Percentiles rank a stretch among this genome's conserved stretches.
phyloP scores from a whole-genome alignment of 2,329 filamentous ascomycete genomes.

The Ophiostoma piceae region DNA sequence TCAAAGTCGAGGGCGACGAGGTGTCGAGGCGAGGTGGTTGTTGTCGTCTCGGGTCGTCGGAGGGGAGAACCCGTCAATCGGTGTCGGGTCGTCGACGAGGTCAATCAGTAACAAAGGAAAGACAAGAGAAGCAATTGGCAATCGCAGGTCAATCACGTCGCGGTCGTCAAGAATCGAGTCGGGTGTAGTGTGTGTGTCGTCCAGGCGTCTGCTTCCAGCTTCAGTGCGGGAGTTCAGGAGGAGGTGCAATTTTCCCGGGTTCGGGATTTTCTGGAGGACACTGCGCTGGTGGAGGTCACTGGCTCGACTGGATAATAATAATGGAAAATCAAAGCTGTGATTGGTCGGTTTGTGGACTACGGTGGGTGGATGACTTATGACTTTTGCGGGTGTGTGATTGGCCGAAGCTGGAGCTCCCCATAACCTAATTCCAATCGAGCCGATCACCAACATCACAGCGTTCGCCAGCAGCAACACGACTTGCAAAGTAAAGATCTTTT shows the following conservation, averaged over 20 bases:
- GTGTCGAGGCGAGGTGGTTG: not conserved
- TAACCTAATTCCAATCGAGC: too few species aligned
- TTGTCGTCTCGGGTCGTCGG: conserved; percentile 1
- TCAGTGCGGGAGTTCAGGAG: conserved; percentile 5
- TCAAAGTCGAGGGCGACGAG: not conserved
- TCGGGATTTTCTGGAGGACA: conserved; percentile 17
- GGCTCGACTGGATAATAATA: not conserved
- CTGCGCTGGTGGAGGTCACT: not conserved
- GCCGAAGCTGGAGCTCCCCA: not conserved
- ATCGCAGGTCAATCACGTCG: not conserved
- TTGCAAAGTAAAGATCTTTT: too few species aligned
- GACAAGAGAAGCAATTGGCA: not conserved
- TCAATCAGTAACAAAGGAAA: not conserved
- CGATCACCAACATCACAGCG: too few species aligned
- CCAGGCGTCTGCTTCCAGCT: conserved; percentile 6
- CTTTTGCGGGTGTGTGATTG: conserved; percentile 16
- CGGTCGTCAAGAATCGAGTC: not conserved
- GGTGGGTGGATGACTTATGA: conserved; percentile 22
- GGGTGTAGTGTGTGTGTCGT: not conserved
- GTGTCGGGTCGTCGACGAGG: not conserved
- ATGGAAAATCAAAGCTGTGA: not conserved
- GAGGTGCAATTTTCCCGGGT: conserved; percentile 14
- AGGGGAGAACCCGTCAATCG: conserved; percentile 9
- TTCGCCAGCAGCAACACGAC: too few species aligned
- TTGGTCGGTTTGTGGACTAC: not conserved